Base-by-base conservation (phyloP, 768 basidiomycete species). In the Panus rudis region DNA sequence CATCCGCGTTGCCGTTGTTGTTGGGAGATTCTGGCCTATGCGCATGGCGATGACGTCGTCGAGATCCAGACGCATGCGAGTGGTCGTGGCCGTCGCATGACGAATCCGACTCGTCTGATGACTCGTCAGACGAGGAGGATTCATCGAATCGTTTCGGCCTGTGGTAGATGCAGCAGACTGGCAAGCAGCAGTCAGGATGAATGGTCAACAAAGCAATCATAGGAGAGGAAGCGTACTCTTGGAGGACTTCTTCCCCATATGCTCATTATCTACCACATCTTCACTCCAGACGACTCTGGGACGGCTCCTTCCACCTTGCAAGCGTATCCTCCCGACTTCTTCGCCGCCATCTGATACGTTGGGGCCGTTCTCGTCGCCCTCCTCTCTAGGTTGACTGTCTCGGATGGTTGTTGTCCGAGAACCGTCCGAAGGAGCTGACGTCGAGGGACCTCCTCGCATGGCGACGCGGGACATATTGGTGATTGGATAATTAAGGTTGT, bases 151-250 rank as follows among this genome's bases (percentile, higher is more conserved):
- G 65, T 43, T 75, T 73, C 1, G 84, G 83, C 57, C 84, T 86
- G 59, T 92, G 89, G 57, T 92, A 94, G 56, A 97, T 94, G 61
- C 92, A 97, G 60, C 92, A 97, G 39, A 96, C 92, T 97, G 50
- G 28, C 24, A 24, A 14, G 23, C 22, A 28, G 6, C 17, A 35
- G 4, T 37, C 33, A 13, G 10, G 32, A 33, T 5, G 6, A 31
- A 11, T 16, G 13, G 27, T 17, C 32, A 25, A 23, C n/a, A 45
- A 8, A 4, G 28, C 14, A 14, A 23, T 30, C 8, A 27, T 21
- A 30, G 10, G 28, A 10, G n/a, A 30, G 41, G 26, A 14, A 32
- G 4, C 85, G 49, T 52, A 94, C 93, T 92, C 67, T 97, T 97
- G 22, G 90, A 91, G 50, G 85, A 89, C 65, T 96, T 94, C 72